Percentiles rank a stretch among this genome's conserved stretches.
Conservation (phyloP, 495 filamentous ascomycete genomes). For the Aspergillus asperescens region DNA sequence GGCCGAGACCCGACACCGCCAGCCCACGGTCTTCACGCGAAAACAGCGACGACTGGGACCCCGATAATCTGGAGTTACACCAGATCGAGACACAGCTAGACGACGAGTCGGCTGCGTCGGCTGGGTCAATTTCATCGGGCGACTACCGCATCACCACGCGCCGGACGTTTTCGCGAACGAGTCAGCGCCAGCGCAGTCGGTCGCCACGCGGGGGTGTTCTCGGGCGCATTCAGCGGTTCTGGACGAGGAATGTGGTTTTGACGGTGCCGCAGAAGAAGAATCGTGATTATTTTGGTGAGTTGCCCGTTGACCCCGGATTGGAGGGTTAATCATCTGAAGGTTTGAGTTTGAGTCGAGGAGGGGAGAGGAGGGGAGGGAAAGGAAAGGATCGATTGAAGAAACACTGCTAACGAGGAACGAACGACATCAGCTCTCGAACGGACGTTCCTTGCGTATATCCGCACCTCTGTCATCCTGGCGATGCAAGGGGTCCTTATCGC, state of each 20-base stretch:
- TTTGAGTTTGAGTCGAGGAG: neutral
- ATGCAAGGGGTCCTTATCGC: conserved; percentile 62
- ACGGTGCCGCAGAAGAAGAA: conserved; percentile 41
- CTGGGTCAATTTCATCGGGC: conserved; percentile 31
- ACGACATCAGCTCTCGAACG: conserved; percentile 60
- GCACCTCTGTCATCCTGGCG: conserved; percentile 63
- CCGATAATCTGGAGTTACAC: conserved; percentile 33
- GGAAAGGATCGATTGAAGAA: neutral
- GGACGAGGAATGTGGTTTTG: conserved; percentile 38
- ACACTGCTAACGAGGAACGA: neutral
- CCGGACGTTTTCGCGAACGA: conserved; percentile 24
- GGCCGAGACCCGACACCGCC: neutral
- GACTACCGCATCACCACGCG: conserved; percentile 31
- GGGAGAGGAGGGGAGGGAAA: neutral
- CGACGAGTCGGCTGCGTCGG: conserved; percentile 22
- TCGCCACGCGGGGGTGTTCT: conserved; percentile 23
- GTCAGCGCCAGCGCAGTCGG: conserved; percentile 9
- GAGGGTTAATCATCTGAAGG: neutral
- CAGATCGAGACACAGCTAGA: conserved; percentile 31
- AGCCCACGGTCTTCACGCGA: conserved; percentile 8
- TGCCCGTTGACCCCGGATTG: neutral
- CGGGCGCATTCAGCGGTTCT: conserved; percentile 29
- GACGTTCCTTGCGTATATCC: conserved; percentile 73
- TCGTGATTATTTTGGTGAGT: conserved; percentile 43
- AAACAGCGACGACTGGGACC: conserved; percentile 19